Percentiles rank a stretch among this genome's conserved stretches.
phyloP scores from a whole-genome alignment of 202 grass and related monocot species.

The Panicum virgatum region DNA sequence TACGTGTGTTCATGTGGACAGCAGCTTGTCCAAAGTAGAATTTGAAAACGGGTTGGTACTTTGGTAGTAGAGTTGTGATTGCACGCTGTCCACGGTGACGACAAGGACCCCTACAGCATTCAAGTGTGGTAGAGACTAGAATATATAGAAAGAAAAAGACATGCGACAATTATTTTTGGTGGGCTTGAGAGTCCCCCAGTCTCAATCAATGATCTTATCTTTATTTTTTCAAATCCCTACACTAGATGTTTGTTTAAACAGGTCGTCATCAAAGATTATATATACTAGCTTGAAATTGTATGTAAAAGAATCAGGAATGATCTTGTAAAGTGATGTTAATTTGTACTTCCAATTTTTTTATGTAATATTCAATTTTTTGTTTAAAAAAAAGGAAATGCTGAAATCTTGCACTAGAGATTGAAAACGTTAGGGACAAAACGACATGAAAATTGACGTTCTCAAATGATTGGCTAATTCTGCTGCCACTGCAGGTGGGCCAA shows the following conservation, averaged over 20 bases:
- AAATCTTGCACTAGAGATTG: neutral
- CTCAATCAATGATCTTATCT: neutral
- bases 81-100: neutral
- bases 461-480: neutral
- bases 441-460: neutral
- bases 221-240: neutral
- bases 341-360: neutral
- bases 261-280: neutral
- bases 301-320: neutral
- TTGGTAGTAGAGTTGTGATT: neutral
- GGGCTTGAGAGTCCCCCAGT: neutral
- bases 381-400: too few relatives aligned
- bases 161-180: neutral
- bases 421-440: neutral
- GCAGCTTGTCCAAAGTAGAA: neutral
- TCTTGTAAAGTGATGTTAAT: neutral
- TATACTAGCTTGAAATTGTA: too few relatives aligned
- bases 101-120: neutral
- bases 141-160: neutral
- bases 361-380: neutral
- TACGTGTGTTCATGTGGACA: neutral
- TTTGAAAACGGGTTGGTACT: neutral
- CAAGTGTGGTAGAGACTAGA: neutral
- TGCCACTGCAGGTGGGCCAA: conserved; percentile 58
- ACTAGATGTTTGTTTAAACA: neutral